Conservation (phyloP, 2,329 filamentous ascomycete species). For the Aphanoascus verrucosus region DNA sequence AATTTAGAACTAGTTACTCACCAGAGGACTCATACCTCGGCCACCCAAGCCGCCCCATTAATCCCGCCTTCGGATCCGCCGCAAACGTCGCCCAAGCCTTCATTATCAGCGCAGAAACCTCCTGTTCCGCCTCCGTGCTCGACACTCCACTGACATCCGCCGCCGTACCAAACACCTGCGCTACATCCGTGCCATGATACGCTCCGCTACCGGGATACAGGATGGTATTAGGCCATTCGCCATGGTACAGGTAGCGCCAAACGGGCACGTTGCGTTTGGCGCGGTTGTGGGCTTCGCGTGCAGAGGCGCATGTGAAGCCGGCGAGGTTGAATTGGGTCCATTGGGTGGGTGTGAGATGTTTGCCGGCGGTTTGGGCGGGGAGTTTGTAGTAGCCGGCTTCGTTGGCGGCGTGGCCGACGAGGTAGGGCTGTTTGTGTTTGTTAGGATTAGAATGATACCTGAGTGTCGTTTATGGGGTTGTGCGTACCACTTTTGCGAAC, state of each 20-base stretch:
- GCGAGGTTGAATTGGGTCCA: conserved; percentile 16
- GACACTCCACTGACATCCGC: conserved; percentile 33
- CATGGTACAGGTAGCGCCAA: conserved; percentile 24
- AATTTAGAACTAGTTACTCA: conserved; percentile 1
- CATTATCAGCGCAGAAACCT: conserved; percentile 21
- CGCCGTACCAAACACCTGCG: conserved; percentile 24
- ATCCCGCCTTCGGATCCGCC: conserved; percentile 22
- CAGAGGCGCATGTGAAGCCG: conserved; percentile 22
- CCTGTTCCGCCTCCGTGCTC: conserved; percentile 51
- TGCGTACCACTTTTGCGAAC: conserved; percentile 28
- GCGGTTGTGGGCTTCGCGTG: conserved; percentile 15
- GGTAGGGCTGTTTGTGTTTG: conserved; percentile 17
- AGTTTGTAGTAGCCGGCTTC: conserved; percentile 21
- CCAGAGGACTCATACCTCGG: neutral
- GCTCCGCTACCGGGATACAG: conserved; percentile 17
- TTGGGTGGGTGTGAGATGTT: conserved; percentile 14
- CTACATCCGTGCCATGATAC: conserved; percentile 22
- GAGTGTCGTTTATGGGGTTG: neutral
- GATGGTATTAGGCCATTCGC: conserved; percentile 21
- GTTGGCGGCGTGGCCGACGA: conserved; percentile 15
- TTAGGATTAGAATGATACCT: neutral
- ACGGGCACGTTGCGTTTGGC: conserved; percentile 17
- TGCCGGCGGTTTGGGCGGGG: conserved; percentile 15
- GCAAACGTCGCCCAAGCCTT: conserved; percentile 28
- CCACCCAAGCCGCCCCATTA: conserved; percentile 17